Evolutionary conservation across 2,329 filamentous ascomycete genomes (phyloP), one percentile per base, ranked within the genome.

Genomic region (Penicillium concentricum): DNA sequence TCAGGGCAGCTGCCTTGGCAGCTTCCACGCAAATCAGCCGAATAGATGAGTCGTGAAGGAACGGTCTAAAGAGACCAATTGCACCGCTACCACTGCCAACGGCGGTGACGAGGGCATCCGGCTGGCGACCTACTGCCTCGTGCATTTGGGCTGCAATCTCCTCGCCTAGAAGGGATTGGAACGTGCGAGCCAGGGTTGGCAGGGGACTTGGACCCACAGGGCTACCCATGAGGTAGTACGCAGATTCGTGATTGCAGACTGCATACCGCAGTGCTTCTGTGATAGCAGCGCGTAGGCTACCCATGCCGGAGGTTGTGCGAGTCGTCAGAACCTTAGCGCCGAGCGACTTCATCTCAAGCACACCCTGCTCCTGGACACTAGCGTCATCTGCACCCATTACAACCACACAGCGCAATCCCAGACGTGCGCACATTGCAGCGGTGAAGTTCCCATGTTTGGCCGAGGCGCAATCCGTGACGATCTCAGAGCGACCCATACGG

Each of bases 191-290:
- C 37, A 67, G 35, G 28, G 64, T 67, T n/a, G 64, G 64, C 15
- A 67, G 44, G 13, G 64, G 64, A 49, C 32, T 61, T 3, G 64
- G 64, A 6, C 64, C 64, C 60, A 66, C 62, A 1, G 64, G 64
- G 15, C 63, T 61, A 53, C 64, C 59, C 62, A 66, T 67, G 20
- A 67, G 63, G 43, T 67, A 67, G 53, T 66, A 67, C n/a, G 60
- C 49, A 38, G 62, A 60, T 51, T 67, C 59, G 38, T 66, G 44
- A 55, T 66, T 67, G 57, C 60, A 62, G 38, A 67, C 62, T 10
- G 63, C 63, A 66, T 67, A 66, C 18, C 64, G 61, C 59, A 67
- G 54, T 34, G 64, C 64, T 47, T 67, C 64, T 38, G 64, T 67
- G 63, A 66, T 67, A 51, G 64, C 64, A 38, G 64, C 61, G 9